Percentiles rank a stretch among this genome's conserved stretches.
Evolutionary conservation across 2,329 filamentous ascomycete species (phyloP).

Genomic region (Aspergillus sp.): DNA sequence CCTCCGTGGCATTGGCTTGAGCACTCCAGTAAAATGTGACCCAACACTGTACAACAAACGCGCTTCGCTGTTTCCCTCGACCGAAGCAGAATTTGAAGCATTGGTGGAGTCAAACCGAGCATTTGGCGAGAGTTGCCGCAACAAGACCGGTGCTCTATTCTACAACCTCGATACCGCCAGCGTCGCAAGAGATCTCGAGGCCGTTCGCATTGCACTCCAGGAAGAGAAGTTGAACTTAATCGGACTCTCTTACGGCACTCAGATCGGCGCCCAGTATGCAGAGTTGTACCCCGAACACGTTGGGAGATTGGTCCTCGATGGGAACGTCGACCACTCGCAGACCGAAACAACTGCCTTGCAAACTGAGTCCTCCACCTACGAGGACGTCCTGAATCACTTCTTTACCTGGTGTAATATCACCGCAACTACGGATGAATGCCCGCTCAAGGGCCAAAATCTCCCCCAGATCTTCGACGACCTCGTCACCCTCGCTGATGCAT

Average conservation of each 20-base stretch:
- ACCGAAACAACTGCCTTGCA: slow-evolving; percentile 31
- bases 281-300: slow-evolving; percentile 46
- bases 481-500: background rate
- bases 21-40: slow-evolving; percentile 43
- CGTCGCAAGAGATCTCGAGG: slow-evolving; percentile 37
- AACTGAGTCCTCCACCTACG: slow-evolving; percentile 39
- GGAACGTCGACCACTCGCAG: slow-evolving; percentile 43
- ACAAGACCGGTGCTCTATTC: slow-evolving; percentile 41
- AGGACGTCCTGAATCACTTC: slow-evolving; percentile 32
- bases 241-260: slow-evolving; percentile 49
- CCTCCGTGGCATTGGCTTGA: slow-evolving; percentile 45
- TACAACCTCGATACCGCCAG: slow-evolving; percentile 46
- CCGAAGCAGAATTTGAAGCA: slow-evolving; percentile 36
- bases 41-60: slow-evolving; percentile 37
- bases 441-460: slow-evolving; percentile 1
- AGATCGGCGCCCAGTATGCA: slow-evolving; percentile 47
- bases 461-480: slow-evolving; percentile 6
- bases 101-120: slow-evolving; percentile 41
- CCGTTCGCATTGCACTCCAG: slow-evolving; percentile 35
- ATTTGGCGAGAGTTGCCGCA: slow-evolving; percentile 41
- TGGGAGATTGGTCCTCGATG: slow-evolving; percentile 47
- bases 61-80: slow-evolving; percentile 39
- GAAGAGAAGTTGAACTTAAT: slow-evolving; percentile 41
- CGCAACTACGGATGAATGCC: background rate
- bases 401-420: slow-evolving; percentile 5